Evolutionary conservation across 2,329 filamentous ascomycete genomes (phyloP), one percentile per base, ranked within the genome.

Genomic region (Trichoderma atroviride): DNA sequence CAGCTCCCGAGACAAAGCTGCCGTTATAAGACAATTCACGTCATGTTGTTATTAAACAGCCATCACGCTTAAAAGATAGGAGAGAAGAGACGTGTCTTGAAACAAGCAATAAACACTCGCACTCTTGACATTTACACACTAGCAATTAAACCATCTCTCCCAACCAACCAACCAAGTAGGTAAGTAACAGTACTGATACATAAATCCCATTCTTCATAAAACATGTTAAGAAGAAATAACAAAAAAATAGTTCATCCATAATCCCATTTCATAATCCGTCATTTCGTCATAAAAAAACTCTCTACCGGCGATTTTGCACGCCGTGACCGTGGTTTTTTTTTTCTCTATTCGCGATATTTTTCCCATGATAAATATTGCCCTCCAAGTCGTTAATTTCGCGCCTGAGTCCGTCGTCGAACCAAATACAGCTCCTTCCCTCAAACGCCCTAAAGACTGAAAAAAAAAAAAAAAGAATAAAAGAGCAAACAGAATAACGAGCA

Each of bases 291-390:
- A 31, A 65, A 10, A 66, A 67, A 35, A 13, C 11, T 14, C 64
- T 56, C 64, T 69, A 33, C 40, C 69, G 24, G 57, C 61, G 64
- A 60, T 62, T 62, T 56, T 56, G 56, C 57, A 57, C 63, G 57
- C 64, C 65, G 59, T 68, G 33, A 53, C 69, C 53, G 57, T 68
- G 33, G 33, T 35, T 35, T 35, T 43, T 43, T 64, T 69, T 64
- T 61, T 69, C 27, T 69, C 65, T 70, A 70, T 70, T 50, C 65
- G 58, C 65, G 33, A 65, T 65, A 50, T 65, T 43, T 43, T 35
- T 55, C 62, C 62, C 62, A 29, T 53, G 24, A 37, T 57, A 69
- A 47, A 58, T 68, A 66, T 24, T 50, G 47, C 47, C 69, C 69
- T 53, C 40, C 40, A 43, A 63, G 50, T 68, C 65, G 37, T 68